Conservation (phyloP, 129 eudicot genomes). For the Centrapalus pauciflorus region DNA sequence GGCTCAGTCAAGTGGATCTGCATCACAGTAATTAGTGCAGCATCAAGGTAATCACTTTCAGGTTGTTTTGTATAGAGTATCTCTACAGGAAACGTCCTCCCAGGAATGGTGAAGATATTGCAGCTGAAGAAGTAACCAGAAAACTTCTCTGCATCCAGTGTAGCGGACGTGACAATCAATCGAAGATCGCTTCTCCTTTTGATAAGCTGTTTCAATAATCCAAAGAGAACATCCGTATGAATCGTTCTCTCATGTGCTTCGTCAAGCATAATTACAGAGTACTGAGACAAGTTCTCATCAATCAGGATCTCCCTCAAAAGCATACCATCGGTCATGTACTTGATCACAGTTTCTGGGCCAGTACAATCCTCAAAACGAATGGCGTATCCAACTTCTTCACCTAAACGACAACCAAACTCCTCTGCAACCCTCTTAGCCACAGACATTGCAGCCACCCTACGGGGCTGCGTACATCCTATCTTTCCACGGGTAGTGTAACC, state of each 20-base stretch:
- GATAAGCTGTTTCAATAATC: conserved; percentile 59
- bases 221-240: conserved; percentile 87
- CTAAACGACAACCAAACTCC: conserved; percentile 86
- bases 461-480: conserved; percentile 94
- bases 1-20: conserved; percentile 96
- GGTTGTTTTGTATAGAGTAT: conserved; percentile 88
- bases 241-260: conserved; percentile 95
- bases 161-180: conserved; percentile 87
- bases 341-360: conserved; percentile 86
- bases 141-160: conserved; percentile 85
- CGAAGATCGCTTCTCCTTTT: conserved; percentile 73
- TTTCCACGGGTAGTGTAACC: conserved; percentile 83
- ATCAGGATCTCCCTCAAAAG: conserved; percentile 60
- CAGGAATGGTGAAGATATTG: conserved; percentile 89
- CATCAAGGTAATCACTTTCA: conserved; percentile 85
- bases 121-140: conserved; percentile 80
- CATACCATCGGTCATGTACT: conserved; percentile 98
- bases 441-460: conserved; percentile 89
- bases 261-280: conserved; percentile 87
- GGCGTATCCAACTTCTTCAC: conserved; percentile 94
- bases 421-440: conserved; percentile 93
- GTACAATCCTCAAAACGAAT: conserved; percentile 95
- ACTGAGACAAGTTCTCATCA: conserved; percentile 68
- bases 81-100: conserved; percentile 88
- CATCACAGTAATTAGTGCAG: conserved; percentile 79